Percentiles rank a stretch among this genome's conserved stretches.
Evolutionary conservation across 1,284 basidiomycete species (phyloP).

Genomic region (Sporisorium scitamineum): DNA sequence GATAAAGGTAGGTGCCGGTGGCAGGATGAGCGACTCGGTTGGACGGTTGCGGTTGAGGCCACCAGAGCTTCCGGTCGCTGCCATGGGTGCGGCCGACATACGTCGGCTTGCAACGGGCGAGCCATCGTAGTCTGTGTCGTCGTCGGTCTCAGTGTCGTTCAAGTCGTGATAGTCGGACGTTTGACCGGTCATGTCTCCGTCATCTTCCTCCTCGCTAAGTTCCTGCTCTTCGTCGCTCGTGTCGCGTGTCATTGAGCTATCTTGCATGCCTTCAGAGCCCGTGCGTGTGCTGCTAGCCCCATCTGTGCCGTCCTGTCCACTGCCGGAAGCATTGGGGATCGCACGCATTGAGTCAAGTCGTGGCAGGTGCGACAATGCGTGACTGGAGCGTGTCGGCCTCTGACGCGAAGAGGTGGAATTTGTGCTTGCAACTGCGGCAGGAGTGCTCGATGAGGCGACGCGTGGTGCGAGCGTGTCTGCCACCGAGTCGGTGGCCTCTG

Average conservation of each 20-base stretch:
- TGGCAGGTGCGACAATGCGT: conserved; percentile 56
- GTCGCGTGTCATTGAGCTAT: conserved; percentile 12
- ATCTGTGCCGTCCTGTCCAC: conserved; percentile 2
- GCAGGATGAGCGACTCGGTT: conserved; percentile 43
- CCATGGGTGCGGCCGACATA: conserved; percentile 27
- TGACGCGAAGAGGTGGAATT: conserved; percentile 19
- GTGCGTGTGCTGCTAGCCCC: conserved; percentile 9
- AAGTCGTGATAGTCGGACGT: conserved; percentile 44
- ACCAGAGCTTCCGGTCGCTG: conserved; percentile 29
- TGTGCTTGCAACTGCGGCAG: conserved; percentile 6
- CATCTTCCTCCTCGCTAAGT: conserved; percentile 46
- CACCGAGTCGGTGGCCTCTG: conserved; percentile 31
- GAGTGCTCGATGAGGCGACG: neutral
- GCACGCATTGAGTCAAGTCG: conserved; percentile 59
- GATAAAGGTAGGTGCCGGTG: conserved; percentile 54
- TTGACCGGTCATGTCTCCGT: conserved; percentile 25
- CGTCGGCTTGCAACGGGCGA: conserved; percentile 32
- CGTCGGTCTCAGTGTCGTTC: conserved; percentile 47
- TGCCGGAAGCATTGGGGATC: conserved; percentile 11
- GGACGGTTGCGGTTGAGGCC: conserved; percentile 50
- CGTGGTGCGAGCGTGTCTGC: conserved; percentile 12
- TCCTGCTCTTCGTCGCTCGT: conserved; percentile 55
- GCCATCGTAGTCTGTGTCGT: conserved; percentile 50
- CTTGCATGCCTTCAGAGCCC: conserved; percentile 25
- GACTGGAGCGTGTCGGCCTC: conserved; percentile 24